These are phyloP conservation scores for Mortierella sp. DNA, from an alignment of 371 early-diverging fungal genomes.

Conservation along the genomic window DNA sequence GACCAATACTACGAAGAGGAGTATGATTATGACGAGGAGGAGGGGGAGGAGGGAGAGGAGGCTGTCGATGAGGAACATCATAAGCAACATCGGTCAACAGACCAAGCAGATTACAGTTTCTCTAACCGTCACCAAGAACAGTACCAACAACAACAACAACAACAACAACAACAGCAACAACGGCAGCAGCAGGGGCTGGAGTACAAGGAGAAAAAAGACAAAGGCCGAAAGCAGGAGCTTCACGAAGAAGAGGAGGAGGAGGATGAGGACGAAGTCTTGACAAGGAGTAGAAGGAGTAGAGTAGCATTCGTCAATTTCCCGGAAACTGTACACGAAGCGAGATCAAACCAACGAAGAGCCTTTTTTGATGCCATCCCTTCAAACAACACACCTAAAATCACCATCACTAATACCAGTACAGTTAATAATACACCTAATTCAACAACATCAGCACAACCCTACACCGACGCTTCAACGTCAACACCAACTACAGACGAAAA, in stretches of 20 bases:
- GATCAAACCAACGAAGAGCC: not conserved
- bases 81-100: too few species aligned
- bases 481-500: not conserved
- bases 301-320: slow-evolving; percentile 7
- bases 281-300: not conserved
- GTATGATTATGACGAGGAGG: not conserved
- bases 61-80: too few species aligned
- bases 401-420: not conserved
- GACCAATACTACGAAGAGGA: not conserved
- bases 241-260: not conserved
- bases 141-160: too few species aligned
- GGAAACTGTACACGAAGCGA: not conserved
- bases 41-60: too few species aligned
- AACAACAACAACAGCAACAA: not conserved
- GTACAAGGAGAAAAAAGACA: not conserved
- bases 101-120: not conserved
- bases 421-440: not conserved
- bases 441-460: not conserved
- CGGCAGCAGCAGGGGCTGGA: slow-evolving; percentile 3
- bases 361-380: too few species aligned
- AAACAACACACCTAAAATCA: not conserved
- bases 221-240: not conserved
- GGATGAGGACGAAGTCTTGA: slow-evolving; percentile 2
- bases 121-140: not conserved
- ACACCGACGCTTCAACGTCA: not conserved